Conservation (phyloP, 805 yeast species). For the Groenewaldozyma tartarivorans region DNA sequence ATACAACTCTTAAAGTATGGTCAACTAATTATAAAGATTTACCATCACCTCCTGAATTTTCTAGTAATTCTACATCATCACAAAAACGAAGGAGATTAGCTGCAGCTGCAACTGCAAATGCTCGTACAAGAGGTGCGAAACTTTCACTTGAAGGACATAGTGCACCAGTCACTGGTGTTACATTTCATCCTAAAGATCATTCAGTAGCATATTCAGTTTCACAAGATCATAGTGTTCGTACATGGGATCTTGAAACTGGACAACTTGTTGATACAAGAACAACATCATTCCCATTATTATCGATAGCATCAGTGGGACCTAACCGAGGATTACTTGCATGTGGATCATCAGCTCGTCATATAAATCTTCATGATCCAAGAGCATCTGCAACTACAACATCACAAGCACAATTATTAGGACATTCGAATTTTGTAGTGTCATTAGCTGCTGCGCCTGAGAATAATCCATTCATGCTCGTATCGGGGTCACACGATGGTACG, state of each 20-base stretch:
- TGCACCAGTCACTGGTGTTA: constrained; percentile 80
- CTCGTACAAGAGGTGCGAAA: constrained; percentile 75
- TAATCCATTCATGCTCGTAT: constrained; percentile 71
- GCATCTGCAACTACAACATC: constrained; percentile 41
- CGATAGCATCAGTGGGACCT: constrained; percentile 58
- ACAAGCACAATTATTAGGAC: constrained; percentile 72
- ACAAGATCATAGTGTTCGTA: constrained; percentile 88
- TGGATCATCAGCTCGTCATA: constrained; percentile 98
- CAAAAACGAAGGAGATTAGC: constrained; percentile 82
- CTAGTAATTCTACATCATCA: constrained; percentile 54
- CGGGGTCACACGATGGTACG: constrained; percentile 95
- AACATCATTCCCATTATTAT: constrained; percentile 76
- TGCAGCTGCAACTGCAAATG: constrained; percentile 53
- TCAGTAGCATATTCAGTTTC: constrained; percentile 90
- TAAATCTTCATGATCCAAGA: constrained; percentile 88
- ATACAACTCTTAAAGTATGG: constrained; percentile 77
- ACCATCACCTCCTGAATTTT: constrained; percentile 45
- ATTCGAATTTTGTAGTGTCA: constrained; percentile 80
- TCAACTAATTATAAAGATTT: constrained; percentile 78
- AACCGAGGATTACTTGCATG: constrained; percentile 62
- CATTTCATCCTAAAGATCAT: constrained; percentile 60
- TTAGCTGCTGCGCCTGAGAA: constrained; percentile 59
- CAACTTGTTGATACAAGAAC: constrained; percentile 79
- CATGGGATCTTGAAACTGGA: constrained; percentile 91
- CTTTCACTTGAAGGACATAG: constrained; percentile 70